Percentiles rank a stretch among this genome's conserved stretches.
phyloP scores from a whole-genome alignment of 805 yeast genomes.

The Candida sakaeoensis region DNA sequence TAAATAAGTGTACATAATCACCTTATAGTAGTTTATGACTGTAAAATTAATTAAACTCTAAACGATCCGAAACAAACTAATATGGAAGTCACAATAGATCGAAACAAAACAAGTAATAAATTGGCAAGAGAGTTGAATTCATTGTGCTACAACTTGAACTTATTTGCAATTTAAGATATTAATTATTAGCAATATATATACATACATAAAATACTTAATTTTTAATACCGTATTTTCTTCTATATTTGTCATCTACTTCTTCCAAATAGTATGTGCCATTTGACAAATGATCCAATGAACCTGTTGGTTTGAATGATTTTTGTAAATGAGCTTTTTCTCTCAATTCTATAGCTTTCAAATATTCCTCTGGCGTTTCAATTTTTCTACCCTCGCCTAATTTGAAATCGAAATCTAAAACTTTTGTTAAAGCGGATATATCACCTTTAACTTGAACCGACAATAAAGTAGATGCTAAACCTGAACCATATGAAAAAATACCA shows the following conservation, averaged over 20 bases:
- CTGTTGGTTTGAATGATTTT: conserved; percentile 75
- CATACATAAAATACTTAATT: conserved; percentile 31
- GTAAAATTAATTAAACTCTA: too few relatives aligned
- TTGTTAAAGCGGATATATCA: conserved; percentile 66
- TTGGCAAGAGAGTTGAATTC: too few relatives aligned
- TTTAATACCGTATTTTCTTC: conserved; percentile 75
- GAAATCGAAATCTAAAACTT: conserved; percentile 62
- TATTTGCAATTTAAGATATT: too few relatives aligned
- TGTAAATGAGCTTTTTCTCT: conserved; percentile 89
- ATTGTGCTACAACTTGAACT: too few relatives aligned
- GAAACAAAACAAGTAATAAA: too few relatives aligned
- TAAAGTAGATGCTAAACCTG: conserved; percentile 92
- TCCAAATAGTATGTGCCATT: conserved; percentile 81
- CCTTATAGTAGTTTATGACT: too few relatives aligned
- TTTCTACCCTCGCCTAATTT: conserved; percentile 63
- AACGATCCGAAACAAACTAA: too few relatives aligned
- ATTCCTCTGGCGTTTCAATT: conserved; percentile 69
- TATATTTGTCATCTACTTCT: conserved; percentile 81
- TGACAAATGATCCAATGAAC: conserved; percentile 67
- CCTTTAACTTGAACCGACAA: conserved; percentile 77
- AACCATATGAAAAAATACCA: conserved; percentile 94
- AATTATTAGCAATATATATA: neutral
- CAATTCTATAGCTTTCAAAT: conserved; percentile 72
- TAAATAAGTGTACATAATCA: too few relatives aligned
- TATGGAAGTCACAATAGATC: too few relatives aligned